These are phyloP conservation scores for Usnea hakonensis DNA, from an alignment of 495 filamentous ascomycete genomes.

Conservation along the genomic window DNA sequence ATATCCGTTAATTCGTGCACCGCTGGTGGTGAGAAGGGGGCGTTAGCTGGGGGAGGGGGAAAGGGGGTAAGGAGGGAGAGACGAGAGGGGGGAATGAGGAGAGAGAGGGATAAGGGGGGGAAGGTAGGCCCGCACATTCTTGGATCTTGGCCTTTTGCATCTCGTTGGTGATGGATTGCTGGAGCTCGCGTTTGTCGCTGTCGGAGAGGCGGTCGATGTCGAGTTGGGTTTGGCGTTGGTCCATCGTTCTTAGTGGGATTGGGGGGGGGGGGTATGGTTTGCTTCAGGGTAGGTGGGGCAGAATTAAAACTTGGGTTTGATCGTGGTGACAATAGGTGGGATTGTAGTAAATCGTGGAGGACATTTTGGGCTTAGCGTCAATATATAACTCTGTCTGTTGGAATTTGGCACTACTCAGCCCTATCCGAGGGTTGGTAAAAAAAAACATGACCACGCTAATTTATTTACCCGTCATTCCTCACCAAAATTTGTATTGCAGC, in stretches of 20 bases:
- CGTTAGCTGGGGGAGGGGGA: not conserved
- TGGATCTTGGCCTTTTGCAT: conserved; percentile 74
- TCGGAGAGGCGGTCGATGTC: conserved; percentile 70
- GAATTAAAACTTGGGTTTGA: too few relatives aligned
- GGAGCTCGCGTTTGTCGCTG: conserved; percentile 78
- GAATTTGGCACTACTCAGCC: too few relatives aligned
- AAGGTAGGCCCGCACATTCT: conserved; percentile 43
- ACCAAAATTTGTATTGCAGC: too few relatives aligned
- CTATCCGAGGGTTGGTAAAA: too few relatives aligned
- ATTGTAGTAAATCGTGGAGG: too few relatives aligned
- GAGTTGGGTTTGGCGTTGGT: conserved; percentile 21
- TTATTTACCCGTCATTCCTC: too few relatives aligned
- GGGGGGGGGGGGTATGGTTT: conserved; percentile 35
- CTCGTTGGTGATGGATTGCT: conserved; percentile 72
- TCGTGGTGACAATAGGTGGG: too few relatives aligned
- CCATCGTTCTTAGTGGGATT: too few relatives aligned
- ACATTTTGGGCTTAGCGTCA: too few relatives aligned
- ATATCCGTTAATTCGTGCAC: conserved; percentile 78
- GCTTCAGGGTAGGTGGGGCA: not conserved
- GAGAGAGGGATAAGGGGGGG: conserved; percentile 6
- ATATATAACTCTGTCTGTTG: too few relatives aligned
- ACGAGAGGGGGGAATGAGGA: not conserved
- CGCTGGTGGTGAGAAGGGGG: conserved; percentile 36
- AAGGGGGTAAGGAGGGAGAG: not conserved
- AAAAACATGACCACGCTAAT: too few relatives aligned